Conservation (phyloP, 345 rosid species). For the Microthlaspi erraticum region DNA sequence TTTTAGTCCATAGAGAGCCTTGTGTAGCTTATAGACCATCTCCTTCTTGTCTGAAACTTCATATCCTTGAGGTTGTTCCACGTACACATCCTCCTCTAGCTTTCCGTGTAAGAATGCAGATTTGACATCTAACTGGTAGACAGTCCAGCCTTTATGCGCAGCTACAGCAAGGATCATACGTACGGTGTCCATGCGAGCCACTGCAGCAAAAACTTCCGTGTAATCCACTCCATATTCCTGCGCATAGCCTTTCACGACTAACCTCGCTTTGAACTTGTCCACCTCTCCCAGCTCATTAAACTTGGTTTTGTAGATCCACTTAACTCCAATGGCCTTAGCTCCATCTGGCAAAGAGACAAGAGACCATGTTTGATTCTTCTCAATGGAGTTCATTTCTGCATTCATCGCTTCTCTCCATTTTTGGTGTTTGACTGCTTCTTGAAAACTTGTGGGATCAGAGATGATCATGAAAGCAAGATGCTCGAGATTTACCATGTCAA, state of each 20-base stretch:
- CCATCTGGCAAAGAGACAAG: too few relatives aligned
- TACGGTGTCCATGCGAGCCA: not conserved
- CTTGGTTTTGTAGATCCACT: too few relatives aligned
- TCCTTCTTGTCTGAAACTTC: not conserved
- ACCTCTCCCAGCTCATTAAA: not conserved
- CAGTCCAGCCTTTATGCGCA: not conserved
- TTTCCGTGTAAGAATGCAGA: not conserved
- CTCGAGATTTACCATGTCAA: not conserved
- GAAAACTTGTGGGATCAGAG: not conserved
- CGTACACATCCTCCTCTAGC: not conserved
- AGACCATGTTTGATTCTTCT: too few relatives aligned
- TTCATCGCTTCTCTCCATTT: too few relatives aligned
- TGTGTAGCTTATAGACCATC: slow-evolving; percentile 1
- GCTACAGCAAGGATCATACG: not conserved
- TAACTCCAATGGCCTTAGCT: too few relatives aligned
- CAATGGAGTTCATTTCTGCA: too few relatives aligned
- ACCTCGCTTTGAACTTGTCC: not conserved
- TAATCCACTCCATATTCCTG: not conserved
- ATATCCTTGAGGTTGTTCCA: slow-evolving; percentile 13
- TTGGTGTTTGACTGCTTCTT: too few relatives aligned
- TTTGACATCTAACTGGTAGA: not conserved
- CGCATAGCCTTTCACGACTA: not conserved
- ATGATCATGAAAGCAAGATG: not conserved
- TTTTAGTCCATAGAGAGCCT: slow-evolving; percentile 2
- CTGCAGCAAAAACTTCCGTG: not conserved